Evolutionary conservation across 1,284 basidiomycete species (phyloP), one percentile per base, ranked within the genome.

Genomic region (Pseudozyma hubeiensis): DNA sequence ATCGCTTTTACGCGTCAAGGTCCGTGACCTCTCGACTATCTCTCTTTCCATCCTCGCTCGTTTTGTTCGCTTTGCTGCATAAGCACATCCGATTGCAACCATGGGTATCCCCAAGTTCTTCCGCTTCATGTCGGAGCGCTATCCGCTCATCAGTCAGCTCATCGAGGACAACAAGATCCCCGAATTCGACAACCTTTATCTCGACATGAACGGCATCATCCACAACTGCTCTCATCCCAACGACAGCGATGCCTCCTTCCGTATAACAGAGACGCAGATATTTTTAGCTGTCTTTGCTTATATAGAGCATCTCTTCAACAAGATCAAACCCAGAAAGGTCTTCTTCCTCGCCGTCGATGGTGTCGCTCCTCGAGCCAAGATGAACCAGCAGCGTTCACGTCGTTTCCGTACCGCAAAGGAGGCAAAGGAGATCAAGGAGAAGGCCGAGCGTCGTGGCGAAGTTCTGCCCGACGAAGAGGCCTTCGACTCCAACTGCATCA

Each of bases 401-500:
- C 90, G 97, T 56, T 99, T 99, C 87, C 88, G 95, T 61, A 94
- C 96, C 0, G 95, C 95, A 4, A 93, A 92, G 85, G 96, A 98
- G 84, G 93, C 92, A 16, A 91, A 89, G 80, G 94, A 98, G 84
- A 86, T 92, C 53, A 87, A 91, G 60, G 92, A 93, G 84, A 93
- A 92, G 86, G 97, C 96, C 0, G 88, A 90, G 83, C 87, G 88
- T 58, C 94, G 92, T 77, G 96, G 96, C 48, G 94, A 99, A 87
- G 90, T 91, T 81, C 85, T 98, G 50, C 95, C 95, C 4, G 90
- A 92, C 3, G 92, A 93, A 86, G 94, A 94, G 85, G 93, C 94
- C 5, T 99, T 99, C 84, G 97, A 99, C 86, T 96, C 93, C 74
- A 99, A 99, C 86, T 97, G 94, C 86, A 99, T 99, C 81, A 99